Evolutionary conservation across 352 stramenopile species (phyloP).

Genomic region (Pseudoperonospora humuli): DNA sequence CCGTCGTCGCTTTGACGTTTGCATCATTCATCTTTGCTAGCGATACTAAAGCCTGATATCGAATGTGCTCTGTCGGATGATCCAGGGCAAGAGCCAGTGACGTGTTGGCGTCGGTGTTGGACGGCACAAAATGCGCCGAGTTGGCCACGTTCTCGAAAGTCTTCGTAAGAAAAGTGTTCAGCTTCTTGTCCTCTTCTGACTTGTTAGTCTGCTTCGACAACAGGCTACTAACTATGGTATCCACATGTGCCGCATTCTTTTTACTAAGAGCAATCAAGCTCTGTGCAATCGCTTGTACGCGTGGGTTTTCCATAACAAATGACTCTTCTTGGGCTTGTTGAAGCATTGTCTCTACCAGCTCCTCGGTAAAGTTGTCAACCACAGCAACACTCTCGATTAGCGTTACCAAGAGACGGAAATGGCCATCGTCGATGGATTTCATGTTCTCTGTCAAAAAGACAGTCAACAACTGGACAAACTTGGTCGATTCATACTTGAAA

Average conservation of each 20-base stretch:
- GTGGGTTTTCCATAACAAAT: conserved; percentile 32
- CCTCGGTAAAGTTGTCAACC: conserved; percentile 38
- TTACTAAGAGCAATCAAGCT: conserved; percentile 48
- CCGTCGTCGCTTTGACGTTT: conserved; percentile 5
- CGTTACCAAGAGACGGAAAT: conserved; percentile 31
- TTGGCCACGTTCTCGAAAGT: conserved; percentile 70
- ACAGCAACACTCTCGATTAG: conserved; percentile 36
- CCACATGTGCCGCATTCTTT: conserved; percentile 48
- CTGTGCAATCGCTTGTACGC: conserved; percentile 38
- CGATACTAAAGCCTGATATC: conserved; percentile 62
- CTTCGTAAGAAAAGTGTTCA: conserved; percentile 52
- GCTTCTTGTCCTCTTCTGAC: conserved; percentile 42
- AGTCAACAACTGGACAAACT: conserved; percentile 54
- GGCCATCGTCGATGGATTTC: conserved; percentile 28
- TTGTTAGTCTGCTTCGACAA: conserved; percentile 25
- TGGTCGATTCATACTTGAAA: conserved; percentile 61
- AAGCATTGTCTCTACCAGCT: conserved; percentile 45
- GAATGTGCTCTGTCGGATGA: conserved; percentile 63
- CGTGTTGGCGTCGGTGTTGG: conserved; percentile 50
- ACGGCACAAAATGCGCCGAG: conserved; percentile 70
- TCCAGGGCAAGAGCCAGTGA: conserved; percentile 72
- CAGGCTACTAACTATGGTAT: conserved; percentile 28
- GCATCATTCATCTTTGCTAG: conserved; percentile 50
- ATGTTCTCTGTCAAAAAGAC: conserved; percentile 43
- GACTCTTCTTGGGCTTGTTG: conserved; percentile 28